Percentiles rank a stretch among this genome's conserved stretches.
Conservation (phyloP, 2,329 filamentous ascomycete genomes). For the Drechslerella stenobrocha region DNA sequence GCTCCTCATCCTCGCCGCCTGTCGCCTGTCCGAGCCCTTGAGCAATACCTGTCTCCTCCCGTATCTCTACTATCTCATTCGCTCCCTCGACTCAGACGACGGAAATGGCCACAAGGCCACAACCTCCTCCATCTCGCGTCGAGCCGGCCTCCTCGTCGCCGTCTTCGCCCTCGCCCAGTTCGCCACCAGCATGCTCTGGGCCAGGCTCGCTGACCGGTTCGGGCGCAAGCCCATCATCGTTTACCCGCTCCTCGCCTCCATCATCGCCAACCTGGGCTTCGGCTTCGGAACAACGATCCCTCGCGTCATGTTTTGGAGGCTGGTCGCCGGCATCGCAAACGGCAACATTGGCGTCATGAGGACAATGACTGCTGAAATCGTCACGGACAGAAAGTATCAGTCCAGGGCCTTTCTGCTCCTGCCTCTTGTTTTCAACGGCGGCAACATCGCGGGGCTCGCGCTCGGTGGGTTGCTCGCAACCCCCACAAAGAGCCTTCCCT, state of each 20-base stretch:
- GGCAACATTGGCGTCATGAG: constrained; percentile 76
- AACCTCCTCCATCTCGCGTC: constrained; percentile 69
- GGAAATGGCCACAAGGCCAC: constrained; percentile 55
- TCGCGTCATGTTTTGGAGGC: constrained; percentile 68
- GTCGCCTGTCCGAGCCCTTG: constrained; percentile 78
- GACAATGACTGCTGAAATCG: constrained; percentile 73
- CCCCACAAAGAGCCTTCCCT: constrained; percentile 57
- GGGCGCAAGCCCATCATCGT: constrained; percentile 79
- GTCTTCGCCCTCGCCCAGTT: constrained; percentile 83
- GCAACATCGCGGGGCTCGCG: constrained; percentile 64
- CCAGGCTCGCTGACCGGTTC: constrained; percentile 66
- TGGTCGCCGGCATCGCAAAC: constrained; percentile 69
- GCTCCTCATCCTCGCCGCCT: constrained; percentile 74
- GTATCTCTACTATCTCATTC: constrained; percentile 88
- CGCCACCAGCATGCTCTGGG: constrained; percentile 80
- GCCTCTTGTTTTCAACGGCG: constrained; percentile 70
- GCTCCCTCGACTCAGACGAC: constrained; percentile 63
- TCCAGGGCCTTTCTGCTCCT: constrained; percentile 58
- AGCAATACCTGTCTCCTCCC: constrained; percentile 76
- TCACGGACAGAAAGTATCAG: constrained; percentile 68
- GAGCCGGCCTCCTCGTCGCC: constrained; percentile 77
- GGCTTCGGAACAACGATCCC: constrained; percentile 69
- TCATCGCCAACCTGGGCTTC: constrained; percentile 69
- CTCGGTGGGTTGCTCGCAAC: constrained; percentile 59
- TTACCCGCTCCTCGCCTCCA: constrained; percentile 73